Conservation (phyloP, 306 rosid species). For the Ormosia emarginata region DNA sequence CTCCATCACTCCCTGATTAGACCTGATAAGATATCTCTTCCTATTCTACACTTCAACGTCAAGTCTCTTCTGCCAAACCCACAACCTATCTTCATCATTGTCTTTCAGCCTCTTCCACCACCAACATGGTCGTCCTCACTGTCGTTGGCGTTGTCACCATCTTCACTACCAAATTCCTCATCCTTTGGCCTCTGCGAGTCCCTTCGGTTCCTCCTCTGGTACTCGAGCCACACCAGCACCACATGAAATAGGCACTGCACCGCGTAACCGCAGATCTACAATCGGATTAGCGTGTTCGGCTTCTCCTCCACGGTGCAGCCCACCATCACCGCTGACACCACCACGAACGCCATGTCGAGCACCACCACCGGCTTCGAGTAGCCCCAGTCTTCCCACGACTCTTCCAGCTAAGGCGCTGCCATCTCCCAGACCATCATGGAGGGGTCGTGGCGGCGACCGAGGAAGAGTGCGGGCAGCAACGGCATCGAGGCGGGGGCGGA, state of each 20-base stretch:
- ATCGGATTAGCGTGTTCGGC: conserved; percentile 57
- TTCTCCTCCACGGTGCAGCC: conserved; percentile 29
- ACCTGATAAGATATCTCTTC: too few relatives aligned
- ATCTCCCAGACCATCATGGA: conserved; percentile 72
- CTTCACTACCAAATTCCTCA: conserved; percentile 31
- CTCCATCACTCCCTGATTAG: too few relatives aligned
- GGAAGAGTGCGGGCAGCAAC: conserved; percentile 46
- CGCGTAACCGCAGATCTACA: conserved; percentile 71
- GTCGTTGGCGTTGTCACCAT: conserved; percentile 24
- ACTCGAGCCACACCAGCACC: conserved; percentile 60
- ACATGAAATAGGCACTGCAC: conserved; percentile 60
- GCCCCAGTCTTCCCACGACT: conserved; percentile 73
- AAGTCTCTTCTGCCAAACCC: too few relatives aligned
- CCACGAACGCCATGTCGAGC: conserved; percentile 57
- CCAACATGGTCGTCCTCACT: conserved; percentile 33
- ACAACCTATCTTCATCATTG: too few relatives aligned
- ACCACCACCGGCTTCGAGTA: conserved; percentile 83
- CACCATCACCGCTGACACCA: conserved; percentile 50
- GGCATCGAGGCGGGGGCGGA: conserved; percentile 54
- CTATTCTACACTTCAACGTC: too few relatives aligned
- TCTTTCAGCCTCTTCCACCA: too few relatives aligned
- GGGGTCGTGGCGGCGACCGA: conserved; percentile 61
- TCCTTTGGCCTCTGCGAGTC: neutral
- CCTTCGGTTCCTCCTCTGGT: conserved; percentile 44
- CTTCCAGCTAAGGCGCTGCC: conserved; percentile 68